Evolutionary conservation across 331 rosid genomes (phyloP), one percentile per base, ranked within the genome.

Genomic region (Ulmus americana): DNA sequence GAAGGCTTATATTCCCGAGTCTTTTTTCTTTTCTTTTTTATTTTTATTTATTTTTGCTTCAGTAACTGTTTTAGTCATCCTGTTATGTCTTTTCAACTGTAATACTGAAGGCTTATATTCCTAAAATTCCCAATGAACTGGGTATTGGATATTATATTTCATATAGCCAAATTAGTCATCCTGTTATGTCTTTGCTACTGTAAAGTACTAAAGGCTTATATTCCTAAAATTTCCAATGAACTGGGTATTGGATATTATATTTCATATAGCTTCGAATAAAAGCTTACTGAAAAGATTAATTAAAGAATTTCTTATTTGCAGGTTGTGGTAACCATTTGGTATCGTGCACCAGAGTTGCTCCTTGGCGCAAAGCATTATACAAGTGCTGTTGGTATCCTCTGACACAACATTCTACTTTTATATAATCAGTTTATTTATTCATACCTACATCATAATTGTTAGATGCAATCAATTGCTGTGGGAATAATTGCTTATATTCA

Each of bases 291-390:
- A 59, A 45, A 63, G 61, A 28, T 49, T 73, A 16, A 44, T 53
- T 14, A 43, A 50, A 55, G 67, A 51, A 39, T 40, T 13, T 68
- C 10, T 53, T 56, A 63, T 57, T 46, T 77, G 79, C 85, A 92
- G 98, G 98, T 92, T 60, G 98, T 92, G 74, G 98, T 92, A 74
- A 92, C 98, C 68, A 92, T 92, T 68, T 92, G 98, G 98, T 92
- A 92, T 74, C 96, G 98, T 64, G 98, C 98, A 48, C 98, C 98
- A 20, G 98, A 92, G 78, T 83, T 92, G 86, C 98, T 92, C 69
- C 98, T 92, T 70, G 98, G 98, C 70, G 98, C 97, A 52, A 92
- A 89, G 75, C 98, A 92, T 72, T 92, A 92, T 63, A 92, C 98
- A 65, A 92, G 98, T 82, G 98, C 98, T 73, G 98, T 92, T 54